These are phyloP conservation scores for Xylariaceae sp. DNA, from an alignment of 2,329 filamentous ascomycete genomes.

Conservation along the genomic window DNA sequence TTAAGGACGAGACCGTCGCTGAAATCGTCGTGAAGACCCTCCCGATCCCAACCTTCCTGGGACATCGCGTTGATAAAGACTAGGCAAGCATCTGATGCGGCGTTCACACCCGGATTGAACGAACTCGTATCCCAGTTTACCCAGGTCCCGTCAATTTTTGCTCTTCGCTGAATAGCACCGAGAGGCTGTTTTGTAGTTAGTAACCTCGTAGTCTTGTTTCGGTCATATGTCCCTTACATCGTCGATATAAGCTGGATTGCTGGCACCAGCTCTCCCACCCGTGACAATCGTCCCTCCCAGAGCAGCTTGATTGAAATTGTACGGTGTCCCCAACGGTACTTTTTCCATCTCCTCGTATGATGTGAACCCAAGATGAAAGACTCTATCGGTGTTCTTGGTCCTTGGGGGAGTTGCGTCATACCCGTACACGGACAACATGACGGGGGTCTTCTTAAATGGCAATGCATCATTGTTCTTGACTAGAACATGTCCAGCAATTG, in stretches of 20 bases:
- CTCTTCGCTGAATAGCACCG: conserved; percentile 59
- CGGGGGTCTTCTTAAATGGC: conserved; percentile 60
- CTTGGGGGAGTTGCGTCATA: conserved; percentile 61
- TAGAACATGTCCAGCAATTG: conserved; percentile 69
- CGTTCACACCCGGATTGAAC: conserved; percentile 47
- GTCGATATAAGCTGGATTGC: conserved; percentile 51
- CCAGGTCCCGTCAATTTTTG: conserved; percentile 56
- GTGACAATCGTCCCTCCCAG: conserved; percentile 55
- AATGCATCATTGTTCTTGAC: conserved; percentile 73
- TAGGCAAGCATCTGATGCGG: conserved; percentile 62
- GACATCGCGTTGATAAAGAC: conserved; percentile 71
- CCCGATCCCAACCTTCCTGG: conserved; percentile 74
- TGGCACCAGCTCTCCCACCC: conserved; percentile 55
- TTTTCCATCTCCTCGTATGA: conserved; percentile 51
- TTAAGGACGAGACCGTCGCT: conserved; percentile 62
- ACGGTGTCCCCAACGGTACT: conserved; percentile 45
- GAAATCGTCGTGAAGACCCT: conserved; percentile 69
- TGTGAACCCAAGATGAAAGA: conserved; percentile 51
- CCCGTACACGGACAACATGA: conserved; percentile 62
- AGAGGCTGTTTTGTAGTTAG: conserved; percentile 49
- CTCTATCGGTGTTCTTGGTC: conserved; percentile 51
- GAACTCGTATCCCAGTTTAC: conserved; percentile 60
- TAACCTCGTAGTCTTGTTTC: neutral
- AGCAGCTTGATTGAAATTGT: conserved; percentile 53
- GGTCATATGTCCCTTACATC: conserved; percentile 40